Evolutionary conservation across 805 yeast genomes (phyloP).

Genomic region (Yarrowia sp.): DNA sequence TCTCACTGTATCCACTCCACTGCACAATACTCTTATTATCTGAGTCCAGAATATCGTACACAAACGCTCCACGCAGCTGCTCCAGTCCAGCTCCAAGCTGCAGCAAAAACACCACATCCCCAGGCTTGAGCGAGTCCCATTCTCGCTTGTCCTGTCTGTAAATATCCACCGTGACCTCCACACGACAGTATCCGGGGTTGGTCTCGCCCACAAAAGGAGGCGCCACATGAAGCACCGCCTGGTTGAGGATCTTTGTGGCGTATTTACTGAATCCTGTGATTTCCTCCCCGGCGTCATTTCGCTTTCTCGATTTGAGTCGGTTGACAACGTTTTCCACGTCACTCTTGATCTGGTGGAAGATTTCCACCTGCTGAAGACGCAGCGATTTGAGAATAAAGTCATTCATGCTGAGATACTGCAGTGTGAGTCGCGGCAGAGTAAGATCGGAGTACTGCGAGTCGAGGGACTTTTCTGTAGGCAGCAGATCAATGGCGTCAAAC

Average conservation of each 20-base stretch:
- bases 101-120: conserved; percentile 36
- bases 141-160: conserved; percentile 31
- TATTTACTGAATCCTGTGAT: conserved; percentile 18
- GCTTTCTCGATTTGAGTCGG: conserved; percentile 31
- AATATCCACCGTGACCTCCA: conserved; percentile 34
- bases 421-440: conserved; percentile 33
- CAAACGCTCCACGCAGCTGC: conserved; percentile 33
- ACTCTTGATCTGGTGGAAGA: conserved; percentile 30
- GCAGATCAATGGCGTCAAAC: conserved; percentile 10
- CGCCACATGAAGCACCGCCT: conserved; percentile 33
- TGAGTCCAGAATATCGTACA: conserved; percentile 35
- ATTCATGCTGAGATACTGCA: conserved; percentile 37
- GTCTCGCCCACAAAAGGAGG: conserved; percentile 35
- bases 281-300: conserved; percentile 1
- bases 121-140: conserved; percentile 36
- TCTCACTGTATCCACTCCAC: conserved; percentile 9
- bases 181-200: conserved; percentile 34
- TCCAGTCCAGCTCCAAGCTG: conserved; percentile 33
- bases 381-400: conserved; percentile 37
- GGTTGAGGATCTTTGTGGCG: conserved; percentile 33
- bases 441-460: conserved; percentile 23
- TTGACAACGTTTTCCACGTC: conserved; percentile 33
- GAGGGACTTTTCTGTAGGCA: conserved; percentile 28
- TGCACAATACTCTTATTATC: conserved; percentile 27
- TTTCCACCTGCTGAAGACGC: conserved; percentile 32